A percentile compares a stretch with the other conserved stretches of the same genome.
Evolutionary conservation across 2,329 filamentous ascomycete genomes (phyloP).

Genomic region (Neonectria faginata): DNA sequence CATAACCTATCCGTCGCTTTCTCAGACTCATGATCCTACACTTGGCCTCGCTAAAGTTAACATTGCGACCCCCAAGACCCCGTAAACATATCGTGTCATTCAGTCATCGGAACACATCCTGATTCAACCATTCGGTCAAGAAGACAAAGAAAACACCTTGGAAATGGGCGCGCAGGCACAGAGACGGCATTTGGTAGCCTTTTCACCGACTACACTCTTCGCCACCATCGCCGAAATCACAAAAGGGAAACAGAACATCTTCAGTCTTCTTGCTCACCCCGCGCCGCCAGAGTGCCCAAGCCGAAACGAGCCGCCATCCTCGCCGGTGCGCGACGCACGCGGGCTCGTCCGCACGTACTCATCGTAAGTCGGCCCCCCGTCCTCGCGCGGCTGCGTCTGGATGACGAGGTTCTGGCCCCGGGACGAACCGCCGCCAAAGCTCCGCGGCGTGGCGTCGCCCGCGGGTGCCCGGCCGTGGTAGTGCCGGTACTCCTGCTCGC

Average conservation of each 20-base stretch:
- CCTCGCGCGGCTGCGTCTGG: constrained; percentile 26
- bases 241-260: not conserved
- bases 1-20: not conserved
- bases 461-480: constrained; percentile 42
- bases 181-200: not conserved
- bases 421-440: constrained; percentile 27
- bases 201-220: not conserved
- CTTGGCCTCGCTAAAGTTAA: not conserved
- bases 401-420: constrained; percentile 36
- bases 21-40: not conserved
- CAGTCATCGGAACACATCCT: not conserved
- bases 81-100: not conserved
- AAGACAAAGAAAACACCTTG: not conserved
- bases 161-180: not conserved
- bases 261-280: constrained; percentile 12
- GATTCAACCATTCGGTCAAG: not conserved
- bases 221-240: not conserved
- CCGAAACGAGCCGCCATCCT: constrained; percentile 38
- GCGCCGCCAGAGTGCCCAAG: constrained; percentile 25
- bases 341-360: constrained; percentile 39
- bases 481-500: constrained; percentile 46
- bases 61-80: not conserved
- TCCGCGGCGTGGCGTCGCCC: constrained; percentile 32
- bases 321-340: constrained; percentile 31
- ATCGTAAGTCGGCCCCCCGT: constrained; percentile 38